phyloP scores from a whole-genome alignment of 208 protist genomes.

The Acanthamoeba lenticulata region DNA sequence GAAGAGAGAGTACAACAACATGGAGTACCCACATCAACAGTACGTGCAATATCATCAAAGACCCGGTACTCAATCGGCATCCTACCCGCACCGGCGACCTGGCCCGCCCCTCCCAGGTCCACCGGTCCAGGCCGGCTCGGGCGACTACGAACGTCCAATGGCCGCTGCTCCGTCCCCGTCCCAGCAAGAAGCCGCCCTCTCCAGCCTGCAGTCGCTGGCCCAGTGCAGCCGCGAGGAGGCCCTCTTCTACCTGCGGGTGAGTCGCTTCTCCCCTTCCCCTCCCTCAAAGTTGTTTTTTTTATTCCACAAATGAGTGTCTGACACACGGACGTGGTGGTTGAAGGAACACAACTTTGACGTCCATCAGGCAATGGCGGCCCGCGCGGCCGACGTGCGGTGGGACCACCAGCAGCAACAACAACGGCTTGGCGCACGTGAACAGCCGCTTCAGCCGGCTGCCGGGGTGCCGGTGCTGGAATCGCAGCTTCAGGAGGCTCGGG shows the following conservation, averaged over 20 bases:
- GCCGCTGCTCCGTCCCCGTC: neutral
- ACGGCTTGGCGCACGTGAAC: neutral
- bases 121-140: neutral
- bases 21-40: conserved; percentile 48
- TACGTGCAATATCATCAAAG: neutral
- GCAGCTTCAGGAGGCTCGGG: neutral
- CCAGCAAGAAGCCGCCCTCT: neutral
- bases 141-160: neutral
- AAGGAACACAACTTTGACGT: conserved; percentile 27
- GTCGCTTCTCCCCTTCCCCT: neutral
- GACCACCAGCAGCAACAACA: neutral
- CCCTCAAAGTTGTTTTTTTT: neutral
- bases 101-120: neutral
- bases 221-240: neutral
- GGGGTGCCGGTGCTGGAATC: neutral
- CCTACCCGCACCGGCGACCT: neutral
- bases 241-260: neutral
- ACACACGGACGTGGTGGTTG: neutral
- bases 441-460: neutral
- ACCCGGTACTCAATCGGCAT: neutral
- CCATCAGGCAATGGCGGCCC: neutral
- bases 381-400: neutral
- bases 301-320: neutral
- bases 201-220: neutral
- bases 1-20: neutral